Evolutionary conservation across 495 filamentous ascomycete species (phyloP), one percentile per base, ranked within the genome.

Genomic region (Aspergillus indologenus): DNA sequence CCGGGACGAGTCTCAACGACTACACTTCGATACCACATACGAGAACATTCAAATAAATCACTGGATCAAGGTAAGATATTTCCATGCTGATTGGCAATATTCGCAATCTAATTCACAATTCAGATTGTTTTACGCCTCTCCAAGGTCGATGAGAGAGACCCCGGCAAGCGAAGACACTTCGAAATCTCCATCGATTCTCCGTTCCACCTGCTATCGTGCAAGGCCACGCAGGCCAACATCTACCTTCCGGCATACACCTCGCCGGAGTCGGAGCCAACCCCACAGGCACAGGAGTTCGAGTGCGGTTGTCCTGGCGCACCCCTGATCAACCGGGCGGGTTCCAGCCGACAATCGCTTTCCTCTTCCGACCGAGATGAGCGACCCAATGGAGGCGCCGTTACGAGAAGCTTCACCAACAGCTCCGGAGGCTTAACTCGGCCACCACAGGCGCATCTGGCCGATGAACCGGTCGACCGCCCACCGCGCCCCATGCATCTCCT

Each of bases 101-200:
- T 53, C 19, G 50, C 45, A 9, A 11, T 57, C 24, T 26, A 19
- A 7, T 26, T 29, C 45, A 34, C 2, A 29, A 62, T 22, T 12
- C 60, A 98, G 94, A 94, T 98, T 65, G 91, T 98, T 53, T 89
- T 98, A 84, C 91, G 94, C 55, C 87, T 98, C 40, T 96, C 92
- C 20, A 92, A 91, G 64, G 75, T 88, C 5, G 94, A 98, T 65
- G 79, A 84, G 57, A 83, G 86, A 22, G 90, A 98, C 64, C 85
- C 94, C 0, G 76, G 78, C 5, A 94, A 92, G 54, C 85, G 94
- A 49, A 84, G 94, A 22, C 95, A 98, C 69, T 98, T 98, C 59
- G 94, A 98, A 70, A 98, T 98, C 62, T 97, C 94, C 58, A 98
- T 98, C 63, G 94, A 98, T 75, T 96, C 91, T 15, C 94, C 94